These are phyloP conservation scores for Tulasnella sp. DNA, from an alignment of 768 basidiomycete genomes.

Conservation along the genomic window DNA sequence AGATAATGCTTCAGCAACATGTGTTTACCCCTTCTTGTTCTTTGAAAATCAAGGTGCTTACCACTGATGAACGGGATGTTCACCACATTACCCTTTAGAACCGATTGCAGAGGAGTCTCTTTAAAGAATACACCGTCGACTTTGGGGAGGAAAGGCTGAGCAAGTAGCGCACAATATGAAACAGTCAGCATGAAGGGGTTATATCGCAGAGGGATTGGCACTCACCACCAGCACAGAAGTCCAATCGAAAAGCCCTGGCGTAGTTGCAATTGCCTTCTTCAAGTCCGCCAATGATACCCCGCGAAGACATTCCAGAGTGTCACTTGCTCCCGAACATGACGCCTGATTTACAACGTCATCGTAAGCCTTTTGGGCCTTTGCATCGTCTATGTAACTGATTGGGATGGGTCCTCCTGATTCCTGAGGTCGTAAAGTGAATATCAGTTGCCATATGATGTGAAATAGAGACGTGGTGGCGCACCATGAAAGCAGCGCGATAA, in stretches of 20 bases:
- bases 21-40: too few relatives aligned
- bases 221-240: neutral
- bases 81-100: constrained; percentile 34
- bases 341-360: constrained; percentile 15
- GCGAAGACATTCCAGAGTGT: constrained; percentile 25
- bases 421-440: neutral
- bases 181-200: constrained; percentile 12
- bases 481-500: constrained; percentile 25
- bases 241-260: constrained; percentile 17
- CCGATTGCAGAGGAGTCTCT: constrained; percentile 30
- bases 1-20: neutral
- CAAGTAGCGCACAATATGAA: constrained; percentile 16
- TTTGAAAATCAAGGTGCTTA: neutral
- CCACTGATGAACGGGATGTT: constrained; percentile 24
- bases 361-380: neutral
- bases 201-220: neutral
- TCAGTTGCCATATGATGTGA: neutral
- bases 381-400: neutral
- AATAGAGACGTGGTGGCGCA: neutral
- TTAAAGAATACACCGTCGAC: constrained; percentile 38
- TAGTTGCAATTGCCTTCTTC: constrained; percentile 17
- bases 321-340: constrained; percentile 16
- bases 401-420: constrained; percentile 2
- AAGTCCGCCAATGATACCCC: constrained; percentile 16
- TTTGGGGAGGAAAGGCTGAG: constrained; percentile 34